Percentiles rank a stretch among this genome's conserved stretches.
Conservation (phyloP, 2,329 filamentous ascomycete species). For the Penicillium rolfsii region DNA sequence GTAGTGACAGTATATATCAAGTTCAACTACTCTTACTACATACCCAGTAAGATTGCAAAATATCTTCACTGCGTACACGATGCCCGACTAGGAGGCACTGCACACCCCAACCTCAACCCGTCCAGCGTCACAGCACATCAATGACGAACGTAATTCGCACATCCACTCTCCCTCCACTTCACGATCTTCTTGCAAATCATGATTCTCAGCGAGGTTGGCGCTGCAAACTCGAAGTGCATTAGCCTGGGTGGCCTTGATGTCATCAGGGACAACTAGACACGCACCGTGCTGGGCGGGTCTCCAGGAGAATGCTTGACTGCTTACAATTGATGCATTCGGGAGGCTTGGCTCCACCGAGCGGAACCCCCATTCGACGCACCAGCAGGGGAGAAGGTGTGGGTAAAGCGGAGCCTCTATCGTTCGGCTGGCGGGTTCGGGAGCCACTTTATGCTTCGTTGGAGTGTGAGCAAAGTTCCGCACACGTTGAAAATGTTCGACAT, state of each 20-base stretch:
- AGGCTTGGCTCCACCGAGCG: constrained; percentile 25
- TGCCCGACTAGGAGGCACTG: not conserved
- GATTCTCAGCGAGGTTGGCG: constrained; percentile 3
- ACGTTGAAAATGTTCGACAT: constrained; percentile 6
- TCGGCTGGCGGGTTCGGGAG: constrained; percentile 13
- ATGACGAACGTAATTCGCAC: not conserved
- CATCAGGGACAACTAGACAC: constrained; percentile 29
- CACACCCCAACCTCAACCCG: not conserved
- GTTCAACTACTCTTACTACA: no score
- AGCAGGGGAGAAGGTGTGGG: constrained; percentile 3
- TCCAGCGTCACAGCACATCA: not conserved
- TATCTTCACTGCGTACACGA: not conserved
- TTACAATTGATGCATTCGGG: constrained; percentile 38
- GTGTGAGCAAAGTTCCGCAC: not conserved
- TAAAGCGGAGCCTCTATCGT: constrained; percentile 24
- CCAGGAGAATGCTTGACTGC: constrained; percentile 37
- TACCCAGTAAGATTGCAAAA: not conserved
- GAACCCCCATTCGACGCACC: constrained; percentile 24
- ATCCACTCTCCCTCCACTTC: not conserved
- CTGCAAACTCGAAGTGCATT: not conserved
- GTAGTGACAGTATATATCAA: no score
- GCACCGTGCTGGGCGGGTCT: constrained; percentile 9
- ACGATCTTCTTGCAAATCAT: constrained; percentile 1
- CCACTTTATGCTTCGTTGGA: constrained; percentile 1
- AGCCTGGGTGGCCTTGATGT: constrained; percentile 22